Evolutionary conservation across 2,329 filamentous ascomycete genomes (phyloP).

Genomic region (Sporothrix pseudoabietina): DNA sequence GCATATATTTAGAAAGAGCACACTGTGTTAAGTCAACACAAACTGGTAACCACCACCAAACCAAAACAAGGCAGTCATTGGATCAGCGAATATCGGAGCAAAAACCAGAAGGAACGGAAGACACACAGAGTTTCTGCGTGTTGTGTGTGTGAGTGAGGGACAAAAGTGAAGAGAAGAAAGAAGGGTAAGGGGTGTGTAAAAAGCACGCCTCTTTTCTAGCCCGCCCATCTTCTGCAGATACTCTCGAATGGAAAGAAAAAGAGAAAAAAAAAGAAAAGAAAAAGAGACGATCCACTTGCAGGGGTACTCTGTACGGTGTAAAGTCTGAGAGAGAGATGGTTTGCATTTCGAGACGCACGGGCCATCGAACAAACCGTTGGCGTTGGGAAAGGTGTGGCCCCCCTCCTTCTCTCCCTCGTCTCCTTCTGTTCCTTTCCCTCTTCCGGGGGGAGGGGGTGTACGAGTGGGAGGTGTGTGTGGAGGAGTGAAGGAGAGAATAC

Average conservation of each 20-base stretch:
- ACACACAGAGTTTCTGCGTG: not conserved
- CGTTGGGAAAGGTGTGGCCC: slow-evolving; percentile 20
- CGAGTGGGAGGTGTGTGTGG: slow-evolving; percentile 8
- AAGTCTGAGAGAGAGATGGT: not conserved
- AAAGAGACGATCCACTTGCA: slow-evolving; percentile 23
- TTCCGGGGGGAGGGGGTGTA: not conserved
- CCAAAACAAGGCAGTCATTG: not conserved
- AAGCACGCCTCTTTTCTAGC: not conserved
- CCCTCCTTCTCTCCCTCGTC: not conserved
- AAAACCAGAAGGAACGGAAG: not conserved
- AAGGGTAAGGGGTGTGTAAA: not conserved
- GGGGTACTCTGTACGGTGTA: not conserved
- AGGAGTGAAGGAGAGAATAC: not conserved
- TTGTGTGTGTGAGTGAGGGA: not conserved
- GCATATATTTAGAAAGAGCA: not conserved
- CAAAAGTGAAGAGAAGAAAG: not conserved
- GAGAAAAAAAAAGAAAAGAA: not conserved
- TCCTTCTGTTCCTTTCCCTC: not conserved
- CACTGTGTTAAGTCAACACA: not conserved
- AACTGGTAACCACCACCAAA: not conserved
- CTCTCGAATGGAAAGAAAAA: not conserved
- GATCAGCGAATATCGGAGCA: slow-evolving; percentile 18
- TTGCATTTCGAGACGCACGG: slow-evolving; percentile 28
- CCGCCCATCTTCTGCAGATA: not conserved
- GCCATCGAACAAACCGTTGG: slow-evolving; percentile 28